Conservation (phyloP, 768 basidiomycete species). For the Podaxis sp. region DNA sequence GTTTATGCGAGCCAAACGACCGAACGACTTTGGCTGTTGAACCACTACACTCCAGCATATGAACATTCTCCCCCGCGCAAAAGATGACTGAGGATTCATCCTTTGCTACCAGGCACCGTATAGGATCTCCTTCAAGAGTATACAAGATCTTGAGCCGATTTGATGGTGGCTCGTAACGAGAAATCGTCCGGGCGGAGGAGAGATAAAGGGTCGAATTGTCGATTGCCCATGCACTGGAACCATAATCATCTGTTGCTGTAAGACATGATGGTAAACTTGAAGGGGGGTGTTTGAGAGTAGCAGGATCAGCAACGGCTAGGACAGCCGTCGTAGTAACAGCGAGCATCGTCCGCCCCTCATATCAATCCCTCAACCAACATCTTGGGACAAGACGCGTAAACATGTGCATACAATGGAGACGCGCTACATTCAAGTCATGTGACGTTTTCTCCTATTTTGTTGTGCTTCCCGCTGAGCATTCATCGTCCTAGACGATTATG, state of each 20-base stretch:
- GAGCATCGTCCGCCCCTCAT: conserved; percentile 42
- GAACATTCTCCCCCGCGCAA: conserved; percentile 42
- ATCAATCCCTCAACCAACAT: neutral
- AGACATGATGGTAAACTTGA: conserved; percentile 40
- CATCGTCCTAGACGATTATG: too few relatives aligned
- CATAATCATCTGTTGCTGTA: conserved; percentile 32
- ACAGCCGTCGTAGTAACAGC: conserved; percentile 49
- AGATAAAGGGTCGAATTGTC: conserved; percentile 59
- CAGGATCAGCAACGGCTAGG: conserved; percentile 48
- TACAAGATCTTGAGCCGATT: conserved; percentile 46
- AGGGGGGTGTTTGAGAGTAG: conserved; percentile 44
- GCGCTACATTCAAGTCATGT: neutral
- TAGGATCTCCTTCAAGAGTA: conserved; percentile 26
- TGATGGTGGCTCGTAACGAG: conserved; percentile 51
- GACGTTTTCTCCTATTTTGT: neutral
- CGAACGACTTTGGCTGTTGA: conserved; percentile 40
- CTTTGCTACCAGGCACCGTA: conserved; percentile 34
- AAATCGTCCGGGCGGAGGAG: conserved; percentile 45
- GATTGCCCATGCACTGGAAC: conserved; percentile 52
- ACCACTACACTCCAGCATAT: conserved; percentile 46
- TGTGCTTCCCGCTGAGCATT: too few relatives aligned
- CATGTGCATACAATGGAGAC: conserved; percentile 1
- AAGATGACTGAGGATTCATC: conserved; percentile 47
- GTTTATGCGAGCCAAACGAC: conserved; percentile 53
- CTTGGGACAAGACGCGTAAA: conserved; percentile 2